These are phyloP conservation scores for Fonsecaea monophora DNA, from an alignment of 2,329 filamentous ascomycete genomes.

Conservation along the genomic window DNA sequence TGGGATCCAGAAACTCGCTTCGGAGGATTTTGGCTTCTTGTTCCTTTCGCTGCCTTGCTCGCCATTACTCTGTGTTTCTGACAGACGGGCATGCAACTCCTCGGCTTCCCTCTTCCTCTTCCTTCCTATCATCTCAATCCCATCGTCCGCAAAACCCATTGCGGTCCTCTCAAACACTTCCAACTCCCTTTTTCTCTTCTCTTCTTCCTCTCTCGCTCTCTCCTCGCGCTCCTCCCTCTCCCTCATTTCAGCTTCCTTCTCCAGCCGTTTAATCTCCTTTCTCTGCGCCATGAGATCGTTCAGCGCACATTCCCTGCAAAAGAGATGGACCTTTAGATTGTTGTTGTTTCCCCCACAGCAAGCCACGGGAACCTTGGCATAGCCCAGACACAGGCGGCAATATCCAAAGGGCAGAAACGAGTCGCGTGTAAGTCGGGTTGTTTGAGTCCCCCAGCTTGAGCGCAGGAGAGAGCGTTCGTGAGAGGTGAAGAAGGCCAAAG, in stretches of 20 bases:
- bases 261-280: constrained; percentile 84
- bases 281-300: constrained; percentile 89
- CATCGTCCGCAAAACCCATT: constrained; percentile 41
- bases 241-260: constrained; percentile 68
- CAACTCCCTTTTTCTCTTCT: constrained; percentile 73
- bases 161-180: constrained; percentile 45
- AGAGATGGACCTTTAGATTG: constrained; percentile 83
- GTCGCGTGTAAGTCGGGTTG: constrained; percentile 85
- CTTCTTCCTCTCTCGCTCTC: constrained; percentile 67
- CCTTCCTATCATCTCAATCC: constrained; percentile 48
- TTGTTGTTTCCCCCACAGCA: constrained; percentile 70
- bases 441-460: constrained; percentile 78
- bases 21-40: constrained; percentile 65
- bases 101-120: constrained; percentile 80
- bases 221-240: constrained; percentile 68
- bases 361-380: constrained; percentile 80
- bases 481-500: constrained; percentile 89
- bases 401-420: constrained; percentile 91
- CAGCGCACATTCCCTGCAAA: constrained; percentile 93
- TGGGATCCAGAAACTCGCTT: constrained; percentile 91
- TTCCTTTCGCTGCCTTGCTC: constrained; percentile 57
- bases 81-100: constrained; percentile 69
- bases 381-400: constrained; percentile 84
- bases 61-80: constrained; percentile 47
- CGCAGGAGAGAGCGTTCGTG: constrained; percentile 86